Percentiles rank a stretch among this genome's conserved stretches.
Evolutionary conservation across 2,329 filamentous ascomycete species (phyloP).

Genomic region (Exophiala alcalophila): DNA sequence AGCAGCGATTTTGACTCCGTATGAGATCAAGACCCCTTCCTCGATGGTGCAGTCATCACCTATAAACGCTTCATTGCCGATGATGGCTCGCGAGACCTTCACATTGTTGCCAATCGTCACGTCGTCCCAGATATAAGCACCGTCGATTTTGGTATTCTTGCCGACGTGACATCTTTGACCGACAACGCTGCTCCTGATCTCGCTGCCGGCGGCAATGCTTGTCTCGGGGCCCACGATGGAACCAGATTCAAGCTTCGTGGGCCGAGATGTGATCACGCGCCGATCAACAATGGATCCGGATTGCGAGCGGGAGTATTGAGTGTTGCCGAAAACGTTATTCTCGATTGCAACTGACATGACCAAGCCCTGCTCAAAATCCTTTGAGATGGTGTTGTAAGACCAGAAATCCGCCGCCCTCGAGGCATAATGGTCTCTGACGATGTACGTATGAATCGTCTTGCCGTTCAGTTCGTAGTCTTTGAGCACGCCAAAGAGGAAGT

Average conservation of each 20-base stretch:
- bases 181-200: constrained; percentile 72
- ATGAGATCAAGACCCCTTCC: constrained; percentile 74
- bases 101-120: constrained; percentile 72
- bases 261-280: constrained; percentile 65
- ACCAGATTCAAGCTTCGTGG: constrained; percentile 65
- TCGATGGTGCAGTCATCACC: constrained; percentile 69
- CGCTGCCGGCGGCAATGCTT: constrained; percentile 68
- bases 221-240: constrained; percentile 76
- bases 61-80: constrained; percentile 70
- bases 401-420: constrained; percentile 81
- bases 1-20: constrained; percentile 58
- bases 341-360: constrained; percentile 26
- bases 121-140: constrained; percentile 87
- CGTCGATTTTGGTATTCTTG: constrained; percentile 72
- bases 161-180: constrained; percentile 85
- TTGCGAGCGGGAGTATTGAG: constrained; percentile 70
- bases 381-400: constrained; percentile 84
- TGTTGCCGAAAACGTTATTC: constrained; percentile 70
- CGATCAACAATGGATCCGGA: constrained; percentile 52
- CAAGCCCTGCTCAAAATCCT: constrained; percentile 50
- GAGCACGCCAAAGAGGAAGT: constrained; percentile 86
- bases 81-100: constrained; percentile 66
- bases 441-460: constrained; percentile 91
- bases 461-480: constrained; percentile 97
- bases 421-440: constrained; percentile 78